Percentiles rank a stretch among this genome's conserved stretches.
These are phyloP conservation scores for Eutrema yunnanense DNA, from an alignment of 345 rosid genomes.

Conservation along the genomic window DNA sequence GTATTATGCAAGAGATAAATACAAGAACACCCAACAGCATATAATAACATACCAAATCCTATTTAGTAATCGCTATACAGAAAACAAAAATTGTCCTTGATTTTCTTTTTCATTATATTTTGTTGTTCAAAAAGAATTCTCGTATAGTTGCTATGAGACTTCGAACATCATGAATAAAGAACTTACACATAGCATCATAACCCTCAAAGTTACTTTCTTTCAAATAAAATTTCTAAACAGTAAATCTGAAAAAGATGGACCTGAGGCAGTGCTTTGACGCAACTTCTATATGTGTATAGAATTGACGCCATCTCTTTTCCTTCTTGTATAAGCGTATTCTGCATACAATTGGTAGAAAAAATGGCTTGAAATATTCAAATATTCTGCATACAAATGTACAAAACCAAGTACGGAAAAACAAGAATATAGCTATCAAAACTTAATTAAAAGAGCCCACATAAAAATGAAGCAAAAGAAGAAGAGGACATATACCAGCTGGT, in stretches of 20 bases:
- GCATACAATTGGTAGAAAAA: slow-evolving; percentile 22
- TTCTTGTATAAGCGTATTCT: slow-evolving; percentile 88
- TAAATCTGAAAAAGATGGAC: slow-evolving; percentile 27
- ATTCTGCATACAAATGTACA: slow-evolving; percentile 45
- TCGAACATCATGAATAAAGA: background rate
- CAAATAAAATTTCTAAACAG: background rate
- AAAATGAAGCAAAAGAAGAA: background rate
- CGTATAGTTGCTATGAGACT: background rate
- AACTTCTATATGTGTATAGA: slow-evolving; percentile 94
- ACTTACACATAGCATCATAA: background rate
- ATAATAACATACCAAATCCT: background rate
- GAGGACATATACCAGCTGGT: slow-evolving; percentile 64
- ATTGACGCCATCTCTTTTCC: slow-evolving; percentile 98
- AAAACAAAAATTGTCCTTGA: too few species aligned
- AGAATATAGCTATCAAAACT: background rate
- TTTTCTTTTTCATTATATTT: background rate
- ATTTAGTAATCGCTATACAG: background rate
- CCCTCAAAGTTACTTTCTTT: background rate
- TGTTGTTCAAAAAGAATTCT: background rate
- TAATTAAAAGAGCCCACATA: background rate
- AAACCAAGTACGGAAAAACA: slow-evolving; percentile 35
- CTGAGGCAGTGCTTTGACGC: slow-evolving; percentile 99
- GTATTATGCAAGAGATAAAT: background rate
- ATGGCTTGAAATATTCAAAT: background rate
- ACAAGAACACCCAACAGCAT: background rate